These are phyloP conservation scores for Prunella vulgaris DNA, from an alignment of 257 asterid species.

Conservation along the genomic window DNA sequence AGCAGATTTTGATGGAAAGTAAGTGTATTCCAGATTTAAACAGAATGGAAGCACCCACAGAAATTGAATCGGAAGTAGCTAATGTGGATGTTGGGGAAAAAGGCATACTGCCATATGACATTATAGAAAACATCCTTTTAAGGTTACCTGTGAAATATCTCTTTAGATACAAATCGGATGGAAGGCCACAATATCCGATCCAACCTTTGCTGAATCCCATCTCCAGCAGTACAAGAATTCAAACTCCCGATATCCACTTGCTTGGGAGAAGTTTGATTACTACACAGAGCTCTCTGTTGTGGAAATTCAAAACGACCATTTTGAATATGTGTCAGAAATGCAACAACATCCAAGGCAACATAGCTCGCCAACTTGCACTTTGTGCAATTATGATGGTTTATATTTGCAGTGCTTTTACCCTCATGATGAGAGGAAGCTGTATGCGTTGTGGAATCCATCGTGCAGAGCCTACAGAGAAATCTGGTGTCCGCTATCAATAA, in stretches of 20 bases:
- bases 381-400: not conserved
- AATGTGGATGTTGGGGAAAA: not conserved
- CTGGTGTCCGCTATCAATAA: not conserved
- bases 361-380: too few relatives aligned
- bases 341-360: not conserved
- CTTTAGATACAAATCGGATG: not conserved
- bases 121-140: not conserved
- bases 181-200: not conserved
- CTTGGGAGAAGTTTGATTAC: too few relatives aligned
- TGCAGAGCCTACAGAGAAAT: not conserved
- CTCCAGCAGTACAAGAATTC: not conserved
- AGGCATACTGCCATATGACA: not conserved
- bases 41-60: too few relatives aligned
- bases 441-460: constrained; percentile 15
- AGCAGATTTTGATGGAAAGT: too few relatives aligned
- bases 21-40: too few relatives aligned
- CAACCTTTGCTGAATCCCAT: not conserved
- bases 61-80: not conserved
- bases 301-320: not conserved
- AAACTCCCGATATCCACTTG: not conserved
- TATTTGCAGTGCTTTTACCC: not conserved
- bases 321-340: not conserved
- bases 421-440: not conserved
- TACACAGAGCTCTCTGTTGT: not conserved
- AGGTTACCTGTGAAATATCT: not conserved